Base-by-base conservation (phyloP, 805 yeast genomes). In the Teunomyces aglyptinius region DNA sequence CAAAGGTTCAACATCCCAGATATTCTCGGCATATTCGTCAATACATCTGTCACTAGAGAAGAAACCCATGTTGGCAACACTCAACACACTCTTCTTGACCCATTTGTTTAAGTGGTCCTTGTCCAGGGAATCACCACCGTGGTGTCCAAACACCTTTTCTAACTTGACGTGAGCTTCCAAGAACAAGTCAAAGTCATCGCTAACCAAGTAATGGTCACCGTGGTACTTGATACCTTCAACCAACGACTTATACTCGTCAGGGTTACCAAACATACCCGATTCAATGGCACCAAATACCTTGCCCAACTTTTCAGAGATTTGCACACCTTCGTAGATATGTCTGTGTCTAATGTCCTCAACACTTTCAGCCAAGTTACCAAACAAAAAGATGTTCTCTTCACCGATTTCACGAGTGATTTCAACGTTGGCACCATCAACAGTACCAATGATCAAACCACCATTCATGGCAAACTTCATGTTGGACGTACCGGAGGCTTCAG, bases 381-480 rank as follows among this genome's bases (percentile, higher is more conserved):
- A 90, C 63, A 90, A 74, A 73, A 90, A 90, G 65, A 91, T 89
- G 64, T 90, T 89, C 43, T 90, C 96, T 61, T 90, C 96, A 43
- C 96, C 96, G 56, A 91, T 81, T 70, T 91, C 97, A 57, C 96
- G 81, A 16, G 96, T 88, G 64, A 90, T 88, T 70, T 90, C 97
- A 41, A 91, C 96, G 61, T 91, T 90, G 52, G 97, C 97, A 62
- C 97, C 97, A 63, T 90, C 97, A 54, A 90, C 96, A 10, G 97
- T 91, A 64, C 97, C 97, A 53, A 90, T 84, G 56, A 90, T 87
- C 53, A 90, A 78, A 43, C 97, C 97, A 68, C 97, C 97, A 61
- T 89, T 90, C 69, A 90, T 74, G 19, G 89, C 96, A 64, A 90
- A 90, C 71, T 90, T 90, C 97, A 90, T 90, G 73, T 90, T 90